Percentiles rank a stretch among this genome's conserved stretches.
Evolutionary conservation across 306 rosid genomes (phyloP).

Genomic region (Quercus alba): DNA sequence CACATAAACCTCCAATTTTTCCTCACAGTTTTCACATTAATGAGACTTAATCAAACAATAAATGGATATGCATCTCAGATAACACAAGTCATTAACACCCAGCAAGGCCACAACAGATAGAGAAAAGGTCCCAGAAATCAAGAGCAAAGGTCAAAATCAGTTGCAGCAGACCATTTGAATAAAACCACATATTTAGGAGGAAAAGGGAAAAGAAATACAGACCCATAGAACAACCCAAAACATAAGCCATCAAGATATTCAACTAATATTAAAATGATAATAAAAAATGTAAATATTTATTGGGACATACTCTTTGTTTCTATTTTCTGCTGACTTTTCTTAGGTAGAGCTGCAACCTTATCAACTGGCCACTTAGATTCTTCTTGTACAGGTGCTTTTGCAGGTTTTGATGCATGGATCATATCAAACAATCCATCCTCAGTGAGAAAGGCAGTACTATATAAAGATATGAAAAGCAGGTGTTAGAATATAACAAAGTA

Average conservation of each 20-base stretch:
- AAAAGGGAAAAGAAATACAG: not conserved
- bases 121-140: not conserved
- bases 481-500: slow-evolving; percentile 1
- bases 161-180: not conserved
- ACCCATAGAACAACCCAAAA: not conserved
- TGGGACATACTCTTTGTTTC: slow-evolving; percentile 60
- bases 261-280: not conserved
- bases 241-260: not conserved
- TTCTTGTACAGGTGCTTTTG: slow-evolving; percentile 44
- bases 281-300: not conserved
- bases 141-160: not conserved
- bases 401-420: slow-evolving; percentile 58
- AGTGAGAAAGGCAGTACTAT: slow-evolving; percentile 75
- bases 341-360: slow-evolving; percentile 39
- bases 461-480: slow-evolving; percentile 12
- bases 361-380: slow-evolving; percentile 41
- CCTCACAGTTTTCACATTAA: too few species aligned
- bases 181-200: not conserved
- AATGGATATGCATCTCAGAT: too few species aligned
- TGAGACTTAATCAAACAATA: too few species aligned
- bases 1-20: not conserved
- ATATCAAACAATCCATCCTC: slow-evolving; percentile 93
- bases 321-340: slow-evolving; percentile 44
- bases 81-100: too few species aligned
- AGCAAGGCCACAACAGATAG: too few species aligned